Conservation (phyloP, 2,329 filamentous ascomycete species). For the Didymella keratinophila region DNA sequence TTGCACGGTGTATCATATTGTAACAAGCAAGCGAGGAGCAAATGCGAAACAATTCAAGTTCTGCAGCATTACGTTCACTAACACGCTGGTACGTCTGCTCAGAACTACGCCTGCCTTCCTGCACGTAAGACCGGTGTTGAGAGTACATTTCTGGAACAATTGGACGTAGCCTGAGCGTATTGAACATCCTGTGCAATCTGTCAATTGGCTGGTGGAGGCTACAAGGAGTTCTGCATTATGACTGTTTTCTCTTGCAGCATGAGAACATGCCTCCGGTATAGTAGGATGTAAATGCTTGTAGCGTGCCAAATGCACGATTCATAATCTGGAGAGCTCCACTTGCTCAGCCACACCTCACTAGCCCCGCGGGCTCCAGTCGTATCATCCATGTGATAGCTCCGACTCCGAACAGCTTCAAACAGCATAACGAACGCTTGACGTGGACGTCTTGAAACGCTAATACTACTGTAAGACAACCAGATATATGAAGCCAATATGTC, state of each 20-base stretch:
- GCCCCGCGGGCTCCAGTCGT: constrained; percentile 6
- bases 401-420: neutral
- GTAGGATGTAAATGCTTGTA: neutral
- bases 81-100: no score
- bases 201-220: no score
- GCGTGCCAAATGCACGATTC: constrained; percentile 7
- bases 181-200: no score
- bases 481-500: neutral
- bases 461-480: neutral
- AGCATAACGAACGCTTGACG: no score
- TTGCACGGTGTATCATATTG: constrained; percentile 18
- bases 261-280: no score
- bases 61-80: neutral
- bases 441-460: no score
- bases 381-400: constrained; percentile 13
- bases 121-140: no score
- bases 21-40: constrained; percentile 16
- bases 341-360: constrained; percentile 33
- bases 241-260: no score
- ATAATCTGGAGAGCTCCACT: constrained; percentile 23
- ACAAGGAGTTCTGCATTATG: no score
- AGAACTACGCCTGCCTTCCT: no score
- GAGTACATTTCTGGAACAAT: no score
- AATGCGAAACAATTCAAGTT: neutral
- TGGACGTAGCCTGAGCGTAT: no score